Base-by-base conservation (phyloP, 2,329 filamentous ascomycete genomes). In the Tolypocladium paradoxum region DNA sequence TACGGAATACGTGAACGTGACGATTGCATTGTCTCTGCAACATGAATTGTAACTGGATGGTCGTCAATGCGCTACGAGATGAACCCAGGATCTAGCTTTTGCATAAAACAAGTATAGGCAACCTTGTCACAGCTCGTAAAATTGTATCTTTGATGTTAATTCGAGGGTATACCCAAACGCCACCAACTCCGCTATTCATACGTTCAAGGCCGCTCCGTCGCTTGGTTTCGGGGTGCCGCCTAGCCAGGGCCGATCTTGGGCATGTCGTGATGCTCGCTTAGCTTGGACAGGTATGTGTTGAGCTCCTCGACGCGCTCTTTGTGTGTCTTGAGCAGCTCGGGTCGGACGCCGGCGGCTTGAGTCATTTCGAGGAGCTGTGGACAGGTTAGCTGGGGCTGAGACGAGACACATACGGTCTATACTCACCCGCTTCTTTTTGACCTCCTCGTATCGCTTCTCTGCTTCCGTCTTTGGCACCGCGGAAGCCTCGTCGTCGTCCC, bases 221-320 rank as follows among this genome's bases (percentile, higher is more conserved):
- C 43, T 3, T 6, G 12, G 38, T 31, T 9, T 18, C 16, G 12
- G n/a, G 4, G 11, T 31, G 35, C 20, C n/a, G 33, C 48, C 68
- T 71, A 83, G 38, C 80, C 80, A 0, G 80, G 80, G 12, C 80
- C 80, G 53, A 83, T 83, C 73, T 82, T 83, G 61, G 80, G 80
- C 91, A 99, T 99, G 68, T 99, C 93, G 70, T 99, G 92, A 73
- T 99, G 93, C 72, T 99, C 93, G 71, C 89, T 96, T 64, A 99
- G 72, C 59, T 85, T 87, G 59, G 89, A 93, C 36, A 99, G 74
- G 68, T 97, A 96, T 58, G 88, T 89, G 68, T 99, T 99, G 61
- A 97, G 74, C 68, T 96, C 90, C 69, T 97, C 91, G 45, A 99
- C 92, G 12, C 90, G 84, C 74, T 99, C 88, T 68, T 97, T 97